Percentiles rank a stretch among this genome's conserved stretches.
These are phyloP conservation scores for Cordyceps militaris DNA, from an alignment of 2,329 filamentous ascomycete species.

Conservation along the genomic window DNA sequence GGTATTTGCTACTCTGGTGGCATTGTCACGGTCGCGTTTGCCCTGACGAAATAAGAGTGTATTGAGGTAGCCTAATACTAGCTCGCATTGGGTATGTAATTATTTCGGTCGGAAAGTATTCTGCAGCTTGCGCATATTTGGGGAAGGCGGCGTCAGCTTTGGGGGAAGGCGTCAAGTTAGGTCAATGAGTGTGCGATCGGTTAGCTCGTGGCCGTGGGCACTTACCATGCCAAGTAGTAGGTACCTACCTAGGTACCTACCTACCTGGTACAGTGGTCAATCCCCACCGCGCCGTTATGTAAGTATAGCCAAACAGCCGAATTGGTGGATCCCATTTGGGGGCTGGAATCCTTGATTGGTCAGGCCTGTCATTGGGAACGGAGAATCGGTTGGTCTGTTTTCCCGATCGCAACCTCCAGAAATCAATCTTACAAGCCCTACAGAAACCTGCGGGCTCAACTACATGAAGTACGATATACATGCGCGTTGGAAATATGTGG, in stretches of 20 bases:
- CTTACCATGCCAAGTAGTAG: too few relatives aligned
- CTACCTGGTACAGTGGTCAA: too few relatives aligned
- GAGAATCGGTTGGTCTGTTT: not conserved
- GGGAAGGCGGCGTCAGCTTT: too few relatives aligned
- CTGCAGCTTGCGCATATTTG: not conserved
- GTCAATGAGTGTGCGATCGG: too few relatives aligned
- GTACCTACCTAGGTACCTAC: too few relatives aligned
- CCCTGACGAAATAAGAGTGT: not conserved
- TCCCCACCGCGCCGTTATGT: too few relatives aligned
- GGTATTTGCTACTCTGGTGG: not conserved
- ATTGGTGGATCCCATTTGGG: too few relatives aligned
- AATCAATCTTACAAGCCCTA: not conserved
- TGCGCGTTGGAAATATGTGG: too few relatives aligned
- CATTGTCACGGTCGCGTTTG: constrained; percentile 3
- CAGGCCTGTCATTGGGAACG: not conserved
- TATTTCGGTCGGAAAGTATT: not conserved
- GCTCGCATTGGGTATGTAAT: not conserved
- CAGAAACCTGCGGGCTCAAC: not conserved
- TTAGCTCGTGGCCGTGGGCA: too few relatives aligned
- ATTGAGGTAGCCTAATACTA: not conserved
- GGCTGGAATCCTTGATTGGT: too few relatives aligned
- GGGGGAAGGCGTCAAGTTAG: too few relatives aligned
- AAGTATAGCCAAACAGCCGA: too few relatives aligned
- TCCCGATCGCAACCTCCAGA: not conserved
- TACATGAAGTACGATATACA: not conserved